Base-by-base conservation (phyloP, 75 land plant species). In the Adiantum capillusveneris region DNA sequence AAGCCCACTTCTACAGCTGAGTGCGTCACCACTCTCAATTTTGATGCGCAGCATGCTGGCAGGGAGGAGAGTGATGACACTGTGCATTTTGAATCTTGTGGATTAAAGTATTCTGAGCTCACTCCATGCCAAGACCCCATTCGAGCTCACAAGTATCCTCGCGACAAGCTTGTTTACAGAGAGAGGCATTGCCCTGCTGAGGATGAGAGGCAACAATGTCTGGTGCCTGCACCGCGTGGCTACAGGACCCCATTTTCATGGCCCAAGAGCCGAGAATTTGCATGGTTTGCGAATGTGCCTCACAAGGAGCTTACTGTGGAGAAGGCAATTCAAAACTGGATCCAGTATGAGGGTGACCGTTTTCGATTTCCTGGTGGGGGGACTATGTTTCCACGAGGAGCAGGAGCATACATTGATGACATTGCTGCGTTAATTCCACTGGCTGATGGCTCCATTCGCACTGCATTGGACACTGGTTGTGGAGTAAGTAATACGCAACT, bases 291-390 rank as follows among this genome's bases (percentile, higher is more conserved):
- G 34, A 87, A 91, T 59, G 83, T 88, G 11, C 97, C 97, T 9
- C 97, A 92, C 54, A 84, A 73, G 53, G 88, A 87, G 70, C 82
- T 92, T 19, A 84, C 86, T 30, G 78, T 92, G 7, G 93, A 87
- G 76, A 87, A 92, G 67, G 97, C 82, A 0, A 67, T 75, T 16
- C 97, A 92, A 78, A 92, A 92, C 55, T 91, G 92, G 97, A 77
- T 91, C n/a, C 84, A 77, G 43, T 82, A 81, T 22, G 79, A 82
- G 20, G 97, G 92, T 0, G 84, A 91, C 9, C 63, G 72, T 9
- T 88, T 91, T 46, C 60, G 65, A 24, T 91, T 91, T 46, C 92
- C 88, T 16, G 88, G 88, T 2, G 93, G 93, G 9, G 97, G 93
- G 5, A 87, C 93, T 14, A 88, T 87, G 84, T 92, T 88, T 52